Evolutionary conservation across 1,139 yeast genomes (phyloP), one percentile per base, ranked within the genome.

Genomic region (Magnusiomyces paraingens): DNA sequence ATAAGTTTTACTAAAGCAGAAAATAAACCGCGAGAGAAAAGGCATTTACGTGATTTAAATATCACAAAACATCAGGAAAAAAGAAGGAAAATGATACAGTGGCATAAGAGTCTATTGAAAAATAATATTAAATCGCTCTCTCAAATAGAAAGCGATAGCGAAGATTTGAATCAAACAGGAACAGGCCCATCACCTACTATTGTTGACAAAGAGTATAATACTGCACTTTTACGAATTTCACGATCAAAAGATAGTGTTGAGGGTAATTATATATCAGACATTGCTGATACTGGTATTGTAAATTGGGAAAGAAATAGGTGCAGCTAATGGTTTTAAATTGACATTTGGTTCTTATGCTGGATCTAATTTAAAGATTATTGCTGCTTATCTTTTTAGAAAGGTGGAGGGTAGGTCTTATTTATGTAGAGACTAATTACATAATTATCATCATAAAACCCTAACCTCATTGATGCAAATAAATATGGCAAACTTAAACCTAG

Each of bases 211-310:
- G 53, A 43, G 22, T 43, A 51, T 14, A 48, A 48, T 14, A 50
- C 38, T n/a, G 47, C 46, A 5, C 36, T 46, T 14, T 20, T 39
- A 15, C 15, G 45, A 18, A 44, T 46, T n/a, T 51, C 53, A 38
- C 42, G 18, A 42, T 42, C 47, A 2, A 51, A 41, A 15, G 32
- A 36, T n/a, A 45, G 20, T 10, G 22, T 15, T 20, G 52, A 44
- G 12, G 54, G 52, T 20, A 52, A 49, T 10, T 47, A 51, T 21
- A 52, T 47, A 46, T 52, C 51, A 17, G 49, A 51, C n/a, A 55
- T 55, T 48, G 57, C 53, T 6, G 57, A 55, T 35, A 55, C 57
- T 14, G 57, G 57, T 15, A 46, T 52, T 18, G 57, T 55, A 11
- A 55, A 55, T 21, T 55, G 57, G 52, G 57, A 55, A 39, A 44